phyloP scores from a whole-genome alignment of 1,139 yeast genomes.

The Blastobotrys petasosporus region DNA sequence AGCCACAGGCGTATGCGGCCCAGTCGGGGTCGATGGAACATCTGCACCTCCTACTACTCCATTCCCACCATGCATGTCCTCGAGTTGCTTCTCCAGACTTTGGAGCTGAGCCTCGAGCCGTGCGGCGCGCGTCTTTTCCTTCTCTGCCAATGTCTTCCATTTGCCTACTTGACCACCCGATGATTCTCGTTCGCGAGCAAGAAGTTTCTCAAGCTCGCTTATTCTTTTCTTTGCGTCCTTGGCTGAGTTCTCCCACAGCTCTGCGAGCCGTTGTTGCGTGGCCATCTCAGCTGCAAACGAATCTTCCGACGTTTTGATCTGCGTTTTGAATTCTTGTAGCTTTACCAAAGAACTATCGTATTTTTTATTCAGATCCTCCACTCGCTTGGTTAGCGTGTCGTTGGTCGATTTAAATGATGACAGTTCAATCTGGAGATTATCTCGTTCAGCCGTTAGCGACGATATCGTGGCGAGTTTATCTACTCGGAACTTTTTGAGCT shows the following conservation, averaged over 20 bases:
- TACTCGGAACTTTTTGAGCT: constrained; percentile 36
- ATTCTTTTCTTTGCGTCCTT: constrained; percentile 29
- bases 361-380: constrained; percentile 35
- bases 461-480: constrained; percentile 32
- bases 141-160: constrained; percentile 30
- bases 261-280: constrained; percentile 57
- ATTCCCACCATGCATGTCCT: constrained; percentile 20
- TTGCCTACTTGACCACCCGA: constrained; percentile 29
- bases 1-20: constrained; percentile 17
- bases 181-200: constrained; percentile 36
- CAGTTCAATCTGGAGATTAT: constrained; percentile 33
- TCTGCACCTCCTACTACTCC: constrained; percentile 6
- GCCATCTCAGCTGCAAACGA: constrained; percentile 58
- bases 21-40: constrained; percentile 4
- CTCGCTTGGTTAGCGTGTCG: constrained; percentile 29
- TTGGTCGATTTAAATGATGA: constrained; percentile 31
- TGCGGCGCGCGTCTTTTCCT: constrained; percentile 26
- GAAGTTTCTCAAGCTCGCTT: constrained; percentile 40
- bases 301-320: constrained; percentile 43
- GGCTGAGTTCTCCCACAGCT: constrained; percentile 50
- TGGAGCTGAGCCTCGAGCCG: constrained; percentile 29
- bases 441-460: constrained; percentile 34
- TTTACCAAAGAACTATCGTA: constrained; percentile 39
- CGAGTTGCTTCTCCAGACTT: constrained; percentile 29
- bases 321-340: constrained; percentile 45